Conservation (phyloP, 2,329 filamentous ascomycete genomes). For the Ascosphaera aggregata region DNA sequence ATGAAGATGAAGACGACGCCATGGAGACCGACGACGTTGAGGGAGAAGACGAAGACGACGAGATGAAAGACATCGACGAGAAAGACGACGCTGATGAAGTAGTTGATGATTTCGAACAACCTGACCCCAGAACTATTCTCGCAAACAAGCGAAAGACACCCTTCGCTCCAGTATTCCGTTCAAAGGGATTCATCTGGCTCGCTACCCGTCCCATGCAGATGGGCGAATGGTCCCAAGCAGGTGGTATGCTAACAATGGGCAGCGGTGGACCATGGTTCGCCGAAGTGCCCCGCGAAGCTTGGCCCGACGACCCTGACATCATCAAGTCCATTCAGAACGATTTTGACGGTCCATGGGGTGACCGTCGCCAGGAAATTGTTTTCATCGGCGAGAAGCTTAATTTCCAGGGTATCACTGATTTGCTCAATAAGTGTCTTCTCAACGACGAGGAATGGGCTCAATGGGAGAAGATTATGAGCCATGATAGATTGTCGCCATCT, state of each 20-base stretch:
- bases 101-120: conserved; percentile 12
- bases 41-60: conserved; percentile 10
- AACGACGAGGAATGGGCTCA: conserved; percentile 33
- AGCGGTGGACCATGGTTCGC: conserved; percentile 31
- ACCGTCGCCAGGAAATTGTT: conserved; percentile 47
- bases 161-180: conserved; percentile 19
- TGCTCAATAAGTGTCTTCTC: conserved; percentile 38
- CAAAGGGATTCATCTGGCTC: conserved; percentile 24
- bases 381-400: conserved; percentile 48
- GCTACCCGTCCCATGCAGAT: conserved; percentile 19
- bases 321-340: conserved; percentile 25
- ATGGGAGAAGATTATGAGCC: conserved; percentile 31
- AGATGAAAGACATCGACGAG: conserved; percentile 4
- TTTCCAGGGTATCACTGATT: conserved; percentile 23
- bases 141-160: conserved; percentile 17
- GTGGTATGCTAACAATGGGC: conserved; percentile 20
- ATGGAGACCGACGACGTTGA: too few species aligned
- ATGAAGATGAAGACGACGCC: conserved; percentile 10
- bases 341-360: conserved; percentile 35
- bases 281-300: conserved; percentile 29
- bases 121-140: conserved; percentile 13
- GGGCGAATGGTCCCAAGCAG: conserved; percentile 23
- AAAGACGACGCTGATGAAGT: conserved; percentile 7
- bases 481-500: conserved; percentile 13
- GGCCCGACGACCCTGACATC: conserved; percentile 26